Evolutionary conservation across 179 eudicot species (phyloP), one percentile per base, ranked within the genome.

Genomic region (Actinidia polygama): DNA sequence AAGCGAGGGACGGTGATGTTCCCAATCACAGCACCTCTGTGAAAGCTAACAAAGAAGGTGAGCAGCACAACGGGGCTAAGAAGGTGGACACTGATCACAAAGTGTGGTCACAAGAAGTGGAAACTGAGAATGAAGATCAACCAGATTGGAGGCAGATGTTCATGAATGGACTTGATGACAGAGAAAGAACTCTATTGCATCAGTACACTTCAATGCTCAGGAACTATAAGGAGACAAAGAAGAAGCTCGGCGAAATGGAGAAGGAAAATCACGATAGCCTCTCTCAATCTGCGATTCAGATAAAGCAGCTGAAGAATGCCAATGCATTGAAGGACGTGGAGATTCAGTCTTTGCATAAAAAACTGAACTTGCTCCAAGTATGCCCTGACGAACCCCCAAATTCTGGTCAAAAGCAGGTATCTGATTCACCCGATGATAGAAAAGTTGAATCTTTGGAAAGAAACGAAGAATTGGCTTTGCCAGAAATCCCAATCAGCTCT

Each of bases 161-260:
- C 78, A 36, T 85, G 51, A 90, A 88, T 40, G 94, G 93, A 54
- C 75, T 90, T 68, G 99, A 93, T 74, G 98, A 95, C 81, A 81
- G 98, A 81, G 98, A 95, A 81, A 93, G 85, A 84, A 84, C 93
- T 81, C 83, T 96, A 55, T 85, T 95, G 26, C 85, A 91, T 77
- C 94, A 93, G 88, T 96, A 96, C 84, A 89, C 94, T 10, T 79
- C 89, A 24, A 88, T 90, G 50, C 89, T 95, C n/a, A 87, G 90
- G 82, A 93, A 91, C 83, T 96, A 87, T 53, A 96, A 95, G 83
- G 93, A 92, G 75, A 82, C 91, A 77, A 95, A 92, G 87, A 89
- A 77, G 83, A 91, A 90, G 82, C 93, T 96, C 36, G 86, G 78
- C 73, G 96, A 94, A 72, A 73, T 79, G 54, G 97, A 95, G 91